Evolutionary conservation across 495 filamentous ascomycete genomes (phyloP).

Genomic region (Podospora pseudocomata): DNA sequence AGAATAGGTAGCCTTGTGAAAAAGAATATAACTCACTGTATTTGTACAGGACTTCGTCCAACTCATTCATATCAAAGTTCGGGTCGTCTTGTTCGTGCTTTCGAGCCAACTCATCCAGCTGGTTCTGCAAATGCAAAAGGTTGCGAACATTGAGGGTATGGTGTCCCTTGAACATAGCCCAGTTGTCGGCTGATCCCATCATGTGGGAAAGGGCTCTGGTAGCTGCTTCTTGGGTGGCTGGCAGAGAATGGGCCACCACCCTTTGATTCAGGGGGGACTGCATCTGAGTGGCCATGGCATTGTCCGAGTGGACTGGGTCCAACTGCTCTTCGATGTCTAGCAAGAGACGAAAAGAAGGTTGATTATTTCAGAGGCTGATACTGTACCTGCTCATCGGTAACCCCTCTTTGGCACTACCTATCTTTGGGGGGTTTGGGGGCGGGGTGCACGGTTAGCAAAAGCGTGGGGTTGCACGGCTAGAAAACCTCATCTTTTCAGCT

Average conservation of each 20-base stretch:
- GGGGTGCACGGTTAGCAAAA: too few relatives aligned
- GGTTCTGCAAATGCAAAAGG: background rate
- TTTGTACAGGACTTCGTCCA: background rate
- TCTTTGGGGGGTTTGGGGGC: too few relatives aligned
- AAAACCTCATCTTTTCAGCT: background rate
- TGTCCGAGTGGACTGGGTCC: too few relatives aligned
- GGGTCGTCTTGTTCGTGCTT: background rate
- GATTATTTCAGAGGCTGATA: too few relatives aligned
- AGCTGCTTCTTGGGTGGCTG: background rate
- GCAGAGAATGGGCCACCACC: too few relatives aligned
- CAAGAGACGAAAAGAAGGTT: too few relatives aligned
- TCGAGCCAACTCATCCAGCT: background rate
- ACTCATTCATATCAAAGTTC: background rate
- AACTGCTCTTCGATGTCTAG: too few relatives aligned
- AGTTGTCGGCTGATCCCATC: background rate
- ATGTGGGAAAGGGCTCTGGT: background rate
- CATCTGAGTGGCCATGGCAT: background rate
- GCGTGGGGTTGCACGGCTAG: too few relatives aligned
- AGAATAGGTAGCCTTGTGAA: background rate
- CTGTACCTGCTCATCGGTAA: background rate
- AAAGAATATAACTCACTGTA: background rate
- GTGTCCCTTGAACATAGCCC: background rate
- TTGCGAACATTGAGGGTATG: background rate
- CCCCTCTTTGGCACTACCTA: background rate
- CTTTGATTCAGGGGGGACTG: background rate